A percentile compares a stretch with the other conserved stretches of the same genome.
These are phyloP conservation scores for Kodamaea kaohsiungensis DNA, from an alignment of 805 yeast species.

Conservation along the genomic window DNA sequence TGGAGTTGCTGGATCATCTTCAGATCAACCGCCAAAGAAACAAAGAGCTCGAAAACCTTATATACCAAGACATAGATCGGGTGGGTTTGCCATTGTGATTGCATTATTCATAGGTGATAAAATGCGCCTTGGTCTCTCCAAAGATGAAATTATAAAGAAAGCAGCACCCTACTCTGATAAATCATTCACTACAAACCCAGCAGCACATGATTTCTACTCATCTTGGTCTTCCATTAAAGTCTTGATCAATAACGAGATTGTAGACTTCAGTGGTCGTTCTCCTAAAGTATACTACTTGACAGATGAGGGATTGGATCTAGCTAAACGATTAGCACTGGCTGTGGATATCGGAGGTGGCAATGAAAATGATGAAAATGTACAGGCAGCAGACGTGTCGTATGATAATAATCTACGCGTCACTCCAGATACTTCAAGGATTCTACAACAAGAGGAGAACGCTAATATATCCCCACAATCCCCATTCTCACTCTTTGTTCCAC, in stretches of 20 bases:
- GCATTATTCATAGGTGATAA: slow-evolving; percentile 55
- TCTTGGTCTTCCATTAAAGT: slow-evolving; percentile 77
- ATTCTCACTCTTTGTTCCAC: background rate
- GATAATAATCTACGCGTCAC: slow-evolving; percentile 37
- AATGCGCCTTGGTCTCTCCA: slow-evolving; percentile 57
- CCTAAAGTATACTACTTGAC: slow-evolving; percentile 66
- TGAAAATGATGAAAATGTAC: slow-evolving; percentile 1
- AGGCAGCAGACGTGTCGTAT: slow-evolving; percentile 25
- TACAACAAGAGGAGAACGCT: background rate
- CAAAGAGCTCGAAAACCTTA: slow-evolving; percentile 39
- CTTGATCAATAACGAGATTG: slow-evolving; percentile 59
- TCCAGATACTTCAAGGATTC: slow-evolving; percentile 13
- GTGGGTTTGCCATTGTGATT: slow-evolving; percentile 79
- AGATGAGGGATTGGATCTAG: slow-evolving; percentile 66
- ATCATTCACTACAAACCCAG: slow-evolving; percentile 60
- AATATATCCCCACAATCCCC: background rate
- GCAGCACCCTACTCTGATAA: slow-evolving; percentile 60
- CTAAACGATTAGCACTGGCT: slow-evolving; percentile 52
- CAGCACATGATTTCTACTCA: slow-evolving; percentile 62
- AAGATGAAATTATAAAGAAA: slow-evolving; percentile 52
- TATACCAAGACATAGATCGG: slow-evolving; percentile 74
- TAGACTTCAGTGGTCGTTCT: slow-evolving; percentile 50
- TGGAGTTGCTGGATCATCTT: background rate
- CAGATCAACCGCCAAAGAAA: slow-evolving; percentile 10
- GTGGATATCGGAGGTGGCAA: background rate